Percentiles rank a stretch among this genome's conserved stretches.
Conservation (phyloP, 2,329 filamentous ascomycete species). For the Fusarium nisikadoi region DNA sequence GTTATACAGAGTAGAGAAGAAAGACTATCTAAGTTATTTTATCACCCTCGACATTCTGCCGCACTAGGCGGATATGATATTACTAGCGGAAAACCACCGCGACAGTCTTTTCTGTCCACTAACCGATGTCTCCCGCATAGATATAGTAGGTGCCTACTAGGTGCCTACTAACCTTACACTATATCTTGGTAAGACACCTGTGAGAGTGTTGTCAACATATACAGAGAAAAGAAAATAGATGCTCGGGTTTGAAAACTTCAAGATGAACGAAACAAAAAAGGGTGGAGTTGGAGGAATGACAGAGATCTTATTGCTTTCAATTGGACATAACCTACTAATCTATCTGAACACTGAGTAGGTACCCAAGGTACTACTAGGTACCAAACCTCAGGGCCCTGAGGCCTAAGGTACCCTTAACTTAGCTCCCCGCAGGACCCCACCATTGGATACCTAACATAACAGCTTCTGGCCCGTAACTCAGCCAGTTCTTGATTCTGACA, state of each 20-base stretch:
- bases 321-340: background rate
- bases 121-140: too few species aligned
- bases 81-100: too few species aligned
- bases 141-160: too few species aligned
- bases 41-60: too few species aligned
- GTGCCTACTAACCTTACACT: too few species aligned
- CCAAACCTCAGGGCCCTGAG: background rate
- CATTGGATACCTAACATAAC: background rate
- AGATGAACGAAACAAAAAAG: background rate
- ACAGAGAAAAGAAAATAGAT: background rate
- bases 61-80: too few species aligned
- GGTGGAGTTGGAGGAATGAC: background rate
- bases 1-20: too few species aligned
- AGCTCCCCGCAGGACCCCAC: constrained; percentile 17
- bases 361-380: background rate
- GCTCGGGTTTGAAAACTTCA: background rate
- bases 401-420: background rate
- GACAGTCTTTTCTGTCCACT: too few species aligned
- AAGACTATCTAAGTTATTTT: too few species aligned
- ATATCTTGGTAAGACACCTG: background rate
- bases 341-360: background rate
- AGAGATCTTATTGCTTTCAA: background rate
- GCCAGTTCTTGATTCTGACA: background rate
- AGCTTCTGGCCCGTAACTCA: constrained; percentile 1
- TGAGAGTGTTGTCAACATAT: background rate